Percentiles rank a stretch among this genome's conserved stretches.
phyloP scores from a whole-genome alignment of 2,329 filamentous ascomycete genomes.

The Cladophialophora exuberans region DNA sequence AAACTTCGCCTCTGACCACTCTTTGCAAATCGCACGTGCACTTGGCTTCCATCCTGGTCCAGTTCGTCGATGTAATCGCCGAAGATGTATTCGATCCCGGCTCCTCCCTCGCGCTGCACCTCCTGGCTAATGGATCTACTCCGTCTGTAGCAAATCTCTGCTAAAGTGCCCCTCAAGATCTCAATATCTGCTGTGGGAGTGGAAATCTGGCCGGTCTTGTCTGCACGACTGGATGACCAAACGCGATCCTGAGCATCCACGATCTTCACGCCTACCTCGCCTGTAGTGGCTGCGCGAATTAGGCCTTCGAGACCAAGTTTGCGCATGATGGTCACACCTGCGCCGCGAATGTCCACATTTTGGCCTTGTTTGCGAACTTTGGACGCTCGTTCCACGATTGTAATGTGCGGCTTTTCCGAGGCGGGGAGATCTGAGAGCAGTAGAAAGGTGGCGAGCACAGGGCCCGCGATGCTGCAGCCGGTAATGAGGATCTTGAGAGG shows the following conservation, averaged over 20 bases:
- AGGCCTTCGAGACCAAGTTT: slow-evolving; percentile 56
- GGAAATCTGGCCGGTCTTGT: slow-evolving; percentile 48
- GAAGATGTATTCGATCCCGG: slow-evolving; percentile 40
- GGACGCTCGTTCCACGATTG: slow-evolving; percentile 47
- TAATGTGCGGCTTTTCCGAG: slow-evolving; percentile 35
- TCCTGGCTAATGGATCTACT: slow-evolving; percentile 30
- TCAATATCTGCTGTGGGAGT: slow-evolving; percentile 60
- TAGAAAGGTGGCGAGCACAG: slow-evolving; percentile 49
- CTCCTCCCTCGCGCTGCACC: not conserved
- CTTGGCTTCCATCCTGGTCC: slow-evolving; percentile 38
- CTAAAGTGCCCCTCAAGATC: slow-evolving; percentile 62
- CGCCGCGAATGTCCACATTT: slow-evolving; percentile 59
- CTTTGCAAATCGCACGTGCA: slow-evolving; percentile 49
- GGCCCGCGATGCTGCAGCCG: slow-evolving; percentile 46
- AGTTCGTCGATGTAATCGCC: slow-evolving; percentile 37
- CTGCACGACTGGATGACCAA: slow-evolving; percentile 46
- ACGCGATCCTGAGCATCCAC: slow-evolving; percentile 47
- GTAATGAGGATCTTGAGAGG: slow-evolving; percentile 53
- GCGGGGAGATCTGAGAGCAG: slow-evolving; percentile 51
- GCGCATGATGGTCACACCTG: slow-evolving; percentile 56
- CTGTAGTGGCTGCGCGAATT: slow-evolving; percentile 44
- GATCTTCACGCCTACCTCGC: slow-evolving; percentile 54
- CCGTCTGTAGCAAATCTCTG: slow-evolving; percentile 53
- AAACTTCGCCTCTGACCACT: slow-evolving; percentile 43
- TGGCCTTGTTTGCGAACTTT: slow-evolving; percentile 52